These are phyloP conservation scores for Cystoisospora suis DNA, from an alignment of 169 alveolate genomes.

Conservation along the genomic window DNA sequence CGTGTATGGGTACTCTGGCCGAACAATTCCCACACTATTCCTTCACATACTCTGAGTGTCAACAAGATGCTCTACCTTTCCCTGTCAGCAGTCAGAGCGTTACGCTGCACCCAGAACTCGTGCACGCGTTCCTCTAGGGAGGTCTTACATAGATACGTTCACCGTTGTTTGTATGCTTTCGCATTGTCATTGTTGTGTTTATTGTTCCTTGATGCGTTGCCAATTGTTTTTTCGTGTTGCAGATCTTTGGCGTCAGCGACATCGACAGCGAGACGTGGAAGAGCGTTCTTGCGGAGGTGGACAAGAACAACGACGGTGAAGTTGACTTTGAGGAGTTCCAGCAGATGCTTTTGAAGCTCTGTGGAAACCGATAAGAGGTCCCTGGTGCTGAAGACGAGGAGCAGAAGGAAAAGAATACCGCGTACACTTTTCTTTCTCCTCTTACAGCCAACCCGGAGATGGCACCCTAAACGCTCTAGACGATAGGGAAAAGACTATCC, in stretches of 20 bases:
- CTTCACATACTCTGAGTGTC: too few relatives aligned
- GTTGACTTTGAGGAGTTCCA: slow-evolving; percentile 62
- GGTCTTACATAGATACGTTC: not conserved
- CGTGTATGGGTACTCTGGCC: not conserved
- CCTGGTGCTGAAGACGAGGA: too few relatives aligned
- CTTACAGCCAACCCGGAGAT: not conserved
- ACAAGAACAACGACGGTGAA: slow-evolving; percentile 66
- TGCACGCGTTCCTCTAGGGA: not conserved
- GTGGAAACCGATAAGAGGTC: too few relatives aligned
- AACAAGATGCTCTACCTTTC: not conserved
- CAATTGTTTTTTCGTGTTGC: not conserved
- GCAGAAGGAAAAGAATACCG: not conserved
- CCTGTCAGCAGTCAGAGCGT: not conserved
- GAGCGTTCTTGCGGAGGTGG: slow-evolving; percentile 54
- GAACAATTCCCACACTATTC: not conserved
- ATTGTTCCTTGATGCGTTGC: not conserved
- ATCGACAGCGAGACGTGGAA: slow-evolving; percentile 57
- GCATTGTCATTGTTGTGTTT: not conserved
- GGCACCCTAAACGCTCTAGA: too few relatives aligned
- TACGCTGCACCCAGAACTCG: not conserved
- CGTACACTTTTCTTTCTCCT: not conserved
- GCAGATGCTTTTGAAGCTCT: slow-evolving; percentile 62
- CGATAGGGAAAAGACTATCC: too few relatives aligned
- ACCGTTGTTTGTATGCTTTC: not conserved
- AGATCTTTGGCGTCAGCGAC: slow-evolving; percentile 66